Conservation (phyloP, 768 basidiomycete genomes). For the Termitomyces sp. region DNA sequence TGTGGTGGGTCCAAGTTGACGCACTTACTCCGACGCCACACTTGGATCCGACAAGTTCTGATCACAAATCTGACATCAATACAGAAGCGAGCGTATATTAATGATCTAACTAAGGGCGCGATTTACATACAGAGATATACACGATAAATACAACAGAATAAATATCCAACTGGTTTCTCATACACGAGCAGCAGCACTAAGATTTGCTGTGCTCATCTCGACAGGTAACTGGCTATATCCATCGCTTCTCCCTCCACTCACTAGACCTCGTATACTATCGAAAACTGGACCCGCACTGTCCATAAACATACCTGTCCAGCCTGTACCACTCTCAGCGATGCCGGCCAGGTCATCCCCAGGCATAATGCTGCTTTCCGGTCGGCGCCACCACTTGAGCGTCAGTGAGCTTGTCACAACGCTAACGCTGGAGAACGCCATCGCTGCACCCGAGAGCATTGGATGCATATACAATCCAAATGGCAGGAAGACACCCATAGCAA, state of each 20-base stretch:
- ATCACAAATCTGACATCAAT: not conserved
- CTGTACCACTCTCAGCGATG: slow-evolving; percentile 23
- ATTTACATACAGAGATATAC: not conserved
- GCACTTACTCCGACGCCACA: not conserved
- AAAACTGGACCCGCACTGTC: slow-evolving; percentile 37
- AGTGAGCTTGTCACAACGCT: slow-evolving; percentile 91
- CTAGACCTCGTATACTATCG: slow-evolving; percentile 34
- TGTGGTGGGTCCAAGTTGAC: not conserved
- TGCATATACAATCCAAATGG: slow-evolving; percentile 91
- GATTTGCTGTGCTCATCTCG: slow-evolving; percentile 40
- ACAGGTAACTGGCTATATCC: slow-evolving; percentile 72
- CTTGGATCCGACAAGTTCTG: not conserved
- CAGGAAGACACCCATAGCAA: slow-evolving; percentile 96
- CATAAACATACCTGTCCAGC: slow-evolving; percentile 40
- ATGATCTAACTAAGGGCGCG: not conserved
- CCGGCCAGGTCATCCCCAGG: slow-evolving; percentile 36
- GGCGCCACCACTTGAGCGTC: slow-evolving; percentile 78
- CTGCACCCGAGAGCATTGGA: slow-evolving; percentile 97
- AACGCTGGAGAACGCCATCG: slow-evolving; percentile 97
- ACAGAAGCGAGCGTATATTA: not conserved
- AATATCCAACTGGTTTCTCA: slow-evolving; percentile 1
- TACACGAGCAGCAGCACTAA: slow-evolving; percentile 4
- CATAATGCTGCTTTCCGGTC: slow-evolving; percentile 67
- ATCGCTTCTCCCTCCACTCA: slow-evolving; percentile 32
- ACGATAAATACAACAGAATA: not conserved